A percentile compares a stretch with the other conserved stretches of the same genome.
Conservation (phyloP, 495 filamentous ascomycete genomes). For the Podospora comata region DNA sequence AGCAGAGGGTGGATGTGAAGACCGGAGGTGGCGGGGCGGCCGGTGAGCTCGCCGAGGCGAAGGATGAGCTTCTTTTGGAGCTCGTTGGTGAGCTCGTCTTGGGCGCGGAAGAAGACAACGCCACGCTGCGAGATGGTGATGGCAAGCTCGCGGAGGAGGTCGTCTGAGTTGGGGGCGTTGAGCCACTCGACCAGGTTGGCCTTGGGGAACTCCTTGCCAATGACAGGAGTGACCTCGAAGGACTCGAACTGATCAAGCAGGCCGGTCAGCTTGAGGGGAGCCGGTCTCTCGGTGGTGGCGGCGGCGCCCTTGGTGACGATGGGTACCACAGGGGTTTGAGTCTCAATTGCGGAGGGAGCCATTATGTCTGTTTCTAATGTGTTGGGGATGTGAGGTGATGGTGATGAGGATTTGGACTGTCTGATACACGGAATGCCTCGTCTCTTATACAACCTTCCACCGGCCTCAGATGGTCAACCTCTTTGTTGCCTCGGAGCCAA, state of each 20-base stretch:
- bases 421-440: not conserved
- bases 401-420: not conserved
- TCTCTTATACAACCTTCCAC: slow-evolving; percentile 1
- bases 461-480: not conserved
- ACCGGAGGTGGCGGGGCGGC: slow-evolving; percentile 57
- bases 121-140: slow-evolving; percentile 73
- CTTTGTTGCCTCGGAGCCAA: not conserved
- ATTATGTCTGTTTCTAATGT: slow-evolving; percentile 17
- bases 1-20: slow-evolving; percentile 70
- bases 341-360: slow-evolving; percentile 33
- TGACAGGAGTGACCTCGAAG: slow-evolving; percentile 66
- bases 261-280: slow-evolving; percentile 52
- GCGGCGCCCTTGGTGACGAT: slow-evolving; percentile 18
- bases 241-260: slow-evolving; percentile 55
- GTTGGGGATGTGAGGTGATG: not conserved
- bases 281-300: slow-evolving; percentile 2
- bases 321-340: slow-evolving; percentile 12
- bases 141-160: slow-evolving; percentile 65
- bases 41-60: slow-evolving; percentile 60
- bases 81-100: slow-evolving; percentile 51
- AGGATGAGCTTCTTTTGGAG: slow-evolving; percentile 60
- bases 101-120: slow-evolving; percentile 76
- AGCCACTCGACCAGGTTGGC: slow-evolving; percentile 62
- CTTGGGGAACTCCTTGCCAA: slow-evolving; percentile 63
- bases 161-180: slow-evolving; percentile 60